Evolutionary conservation across 2,329 filamentous ascomycete genomes (phyloP), one percentile per base, ranked within the genome.

Genomic region (Xylaria multiplex): DNA sequence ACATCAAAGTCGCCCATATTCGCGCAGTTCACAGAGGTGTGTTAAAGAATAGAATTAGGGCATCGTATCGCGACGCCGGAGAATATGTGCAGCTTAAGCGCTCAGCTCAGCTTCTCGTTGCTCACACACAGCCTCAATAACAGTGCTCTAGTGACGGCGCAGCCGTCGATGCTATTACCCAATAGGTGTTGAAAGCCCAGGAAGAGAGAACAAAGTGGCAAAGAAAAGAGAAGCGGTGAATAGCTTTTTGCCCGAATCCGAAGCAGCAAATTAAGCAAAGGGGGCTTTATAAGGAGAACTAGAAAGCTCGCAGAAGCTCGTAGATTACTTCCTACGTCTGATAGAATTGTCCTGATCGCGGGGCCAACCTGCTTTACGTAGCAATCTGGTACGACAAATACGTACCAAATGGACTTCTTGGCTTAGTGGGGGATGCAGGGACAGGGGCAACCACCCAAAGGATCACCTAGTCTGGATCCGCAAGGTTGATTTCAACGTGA

Each of bases 1-100:
- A 78, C 59, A 50, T 74, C 72, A 48, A 71, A 69, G 52, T 71
- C 70, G 59, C 69, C 70, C 74, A 77, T 77, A 35, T 68, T 74
- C 62, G 62, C 63, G 57, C 35, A 40, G 57, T 35, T 63, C 16
- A 54, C 13, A 19, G 22, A 43, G 42, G 54, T 14, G 24, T 69
- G 58, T 63, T 40, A 61, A 56, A 58, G 64, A 52, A 62, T 37
- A 65, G 46, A 56, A 62, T 70, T 62, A 71, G 69, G 60, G 65
- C 73, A 75, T 76, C 35, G 65, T 66, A 71, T 68, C 59, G 59
- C 59, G 65, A 59, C 50, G 65, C 55, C 54, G 52, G 24, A 48
- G 59, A 52, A 61, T 57, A 68, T 61, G 62, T 48, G 42, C 58
- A 48, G 42, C 54, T 60, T 30, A 19, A 45, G 66, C 62, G 66